Evolutionary conservation across 257 asterid species (phyloP).

Genomic region (Nicotiana tomentosiformis): DNA sequence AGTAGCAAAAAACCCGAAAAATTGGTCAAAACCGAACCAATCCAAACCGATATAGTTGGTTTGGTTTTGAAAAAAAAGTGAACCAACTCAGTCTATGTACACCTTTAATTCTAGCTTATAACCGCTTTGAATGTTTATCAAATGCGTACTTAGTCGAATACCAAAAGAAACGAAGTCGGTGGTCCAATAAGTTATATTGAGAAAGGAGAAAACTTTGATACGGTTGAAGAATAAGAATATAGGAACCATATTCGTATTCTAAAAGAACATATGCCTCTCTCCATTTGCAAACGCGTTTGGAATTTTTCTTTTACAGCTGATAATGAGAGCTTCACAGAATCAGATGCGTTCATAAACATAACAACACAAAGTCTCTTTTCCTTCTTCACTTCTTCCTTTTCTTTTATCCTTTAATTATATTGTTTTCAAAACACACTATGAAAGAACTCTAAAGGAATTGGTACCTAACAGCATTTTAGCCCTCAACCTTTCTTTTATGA

Average conservation of each 20-base stretch:
- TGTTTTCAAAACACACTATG: not conserved
- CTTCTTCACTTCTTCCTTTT: not conserved
- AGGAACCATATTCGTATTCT: slow-evolving; percentile 6
- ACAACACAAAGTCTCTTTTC: not conserved
- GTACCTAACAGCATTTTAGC: too few species aligned
- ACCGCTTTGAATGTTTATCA: too few species aligned
- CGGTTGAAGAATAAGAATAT: slow-evolving; percentile 1
- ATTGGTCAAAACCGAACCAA: too few species aligned
- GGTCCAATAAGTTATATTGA: not conserved
- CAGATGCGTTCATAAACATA: not conserved
- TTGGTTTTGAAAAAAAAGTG: too few species aligned
- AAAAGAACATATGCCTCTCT: not conserved
- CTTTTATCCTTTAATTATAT: not conserved
- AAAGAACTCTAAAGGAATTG: too few species aligned
- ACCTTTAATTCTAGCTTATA: too few species aligned
- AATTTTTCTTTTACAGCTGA: not conserved
- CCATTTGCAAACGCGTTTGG: not conserved
- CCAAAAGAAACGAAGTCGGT: not conserved
- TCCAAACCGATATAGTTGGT: too few species aligned
- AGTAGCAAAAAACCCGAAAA: too few species aligned
- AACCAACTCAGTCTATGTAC: too few species aligned
- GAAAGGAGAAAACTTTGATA: not conserved
- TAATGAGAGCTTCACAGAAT: not conserved
- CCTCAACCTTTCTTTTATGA: not conserved
- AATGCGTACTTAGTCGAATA: too few species aligned